These are phyloP conservation scores for Fusarium musae DNA, from an alignment of 2,329 filamentous ascomycete genomes.

Conservation along the genomic window DNA sequence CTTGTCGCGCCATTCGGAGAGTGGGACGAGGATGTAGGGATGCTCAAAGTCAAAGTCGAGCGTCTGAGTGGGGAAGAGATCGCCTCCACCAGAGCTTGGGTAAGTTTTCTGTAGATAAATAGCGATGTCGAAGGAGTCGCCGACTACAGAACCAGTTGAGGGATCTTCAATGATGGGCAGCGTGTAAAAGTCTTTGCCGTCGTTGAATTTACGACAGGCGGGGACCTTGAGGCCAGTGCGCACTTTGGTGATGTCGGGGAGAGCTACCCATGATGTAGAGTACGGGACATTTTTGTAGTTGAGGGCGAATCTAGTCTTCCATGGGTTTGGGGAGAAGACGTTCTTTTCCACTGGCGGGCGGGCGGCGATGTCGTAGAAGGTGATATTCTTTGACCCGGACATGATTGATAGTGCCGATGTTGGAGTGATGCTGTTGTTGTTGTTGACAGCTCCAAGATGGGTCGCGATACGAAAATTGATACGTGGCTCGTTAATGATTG, in stretches of 20 bases:
- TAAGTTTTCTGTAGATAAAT: conserved; percentile 66
- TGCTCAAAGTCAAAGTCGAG: conserved; percentile 53
- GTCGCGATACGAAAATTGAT: not conserved
- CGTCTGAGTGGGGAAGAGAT: conserved; percentile 59
- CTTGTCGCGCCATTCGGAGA: conserved; percentile 47
- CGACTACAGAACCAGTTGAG: conserved; percentile 54
- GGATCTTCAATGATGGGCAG: conserved; percentile 67
- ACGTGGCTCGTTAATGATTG: not conserved
- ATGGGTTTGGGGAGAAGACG: conserved; percentile 47
- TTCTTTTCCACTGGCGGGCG: conserved; percentile 45
- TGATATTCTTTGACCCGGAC: conserved; percentile 27
- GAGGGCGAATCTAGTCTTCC: conserved; percentile 52
- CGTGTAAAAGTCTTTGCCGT: conserved; percentile 69
- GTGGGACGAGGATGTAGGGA: conserved; percentile 43
- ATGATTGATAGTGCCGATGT: not conserved
- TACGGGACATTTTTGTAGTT: conserved; percentile 55
- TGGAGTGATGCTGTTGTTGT: rapidly evolving
- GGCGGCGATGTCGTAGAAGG: conserved; percentile 57
- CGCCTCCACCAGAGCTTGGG: conserved; percentile 55
- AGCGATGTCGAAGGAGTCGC: conserved; percentile 75
- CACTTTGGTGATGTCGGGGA: conserved; percentile 62
- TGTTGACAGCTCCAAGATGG: rapidly evolving
- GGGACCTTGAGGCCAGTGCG: conserved; percentile 59
- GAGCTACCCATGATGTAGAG: conserved; percentile 58
- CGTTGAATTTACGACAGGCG: conserved; percentile 63